Evolutionary conservation across 176 grass and related monocot genomes (phyloP).

Genomic region (Oryza punctata): DNA sequence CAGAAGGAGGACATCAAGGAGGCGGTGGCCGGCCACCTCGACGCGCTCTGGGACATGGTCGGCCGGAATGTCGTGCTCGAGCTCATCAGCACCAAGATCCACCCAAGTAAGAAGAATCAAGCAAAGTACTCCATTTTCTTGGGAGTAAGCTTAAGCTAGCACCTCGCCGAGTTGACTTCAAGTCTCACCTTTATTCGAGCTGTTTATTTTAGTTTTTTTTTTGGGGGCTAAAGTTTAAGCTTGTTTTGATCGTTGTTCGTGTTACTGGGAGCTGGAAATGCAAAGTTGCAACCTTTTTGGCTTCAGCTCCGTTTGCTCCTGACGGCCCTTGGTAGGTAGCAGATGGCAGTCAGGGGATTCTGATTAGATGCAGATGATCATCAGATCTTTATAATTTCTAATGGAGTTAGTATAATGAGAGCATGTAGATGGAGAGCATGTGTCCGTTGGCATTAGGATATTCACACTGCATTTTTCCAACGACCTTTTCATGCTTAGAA

Average conservation of each 20-base stretch:
- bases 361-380: constrained; percentile 36
- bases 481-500: not conserved
- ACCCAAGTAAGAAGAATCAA: constrained; percentile 63
- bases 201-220: not conserved
- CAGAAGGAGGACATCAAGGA: constrained; percentile 97
- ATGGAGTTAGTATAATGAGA: not conserved
- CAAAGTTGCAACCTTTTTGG: constrained; percentile 35
- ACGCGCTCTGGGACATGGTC: constrained; percentile 85
- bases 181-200: constrained; percentile 1
- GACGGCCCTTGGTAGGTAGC: constrained; percentile 8
- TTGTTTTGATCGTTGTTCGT: constrained; percentile 7
- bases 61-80: constrained; percentile 79
- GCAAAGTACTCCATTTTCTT: not conserved
- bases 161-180: constrained; percentile 28
- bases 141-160: no score
- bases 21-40: constrained; percentile 70
- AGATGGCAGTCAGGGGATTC: constrained; percentile 21
- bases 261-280: constrained; percentile 14
- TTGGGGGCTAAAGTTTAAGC: not conserved
- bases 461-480: constrained; percentile 25
- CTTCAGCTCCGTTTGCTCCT: constrained; percentile 5
- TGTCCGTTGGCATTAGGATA: constrained; percentile 32
- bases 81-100: constrained; percentile 90
- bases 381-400: constrained; percentile 36
- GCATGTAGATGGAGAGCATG: not conserved